A percentile compares a stretch with the other conserved stretches of the same genome.
These are phyloP conservation scores for Komagataella kurtzmanii DNA, from an alignment of 805 yeast species.

Conservation along the genomic window DNA sequence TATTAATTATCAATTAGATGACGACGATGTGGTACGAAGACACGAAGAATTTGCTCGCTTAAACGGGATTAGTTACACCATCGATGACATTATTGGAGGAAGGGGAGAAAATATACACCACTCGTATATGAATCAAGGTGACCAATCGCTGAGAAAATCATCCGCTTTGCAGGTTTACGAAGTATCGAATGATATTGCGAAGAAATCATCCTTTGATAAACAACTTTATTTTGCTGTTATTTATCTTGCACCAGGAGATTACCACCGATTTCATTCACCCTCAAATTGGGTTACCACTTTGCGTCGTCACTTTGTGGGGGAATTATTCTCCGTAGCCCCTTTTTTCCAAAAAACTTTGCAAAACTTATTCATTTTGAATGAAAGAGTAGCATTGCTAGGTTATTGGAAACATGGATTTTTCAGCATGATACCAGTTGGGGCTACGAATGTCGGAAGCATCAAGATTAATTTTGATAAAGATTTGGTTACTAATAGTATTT, in stretches of 20 bases:
- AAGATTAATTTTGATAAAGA: slow-evolving; percentile 85
- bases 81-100: slow-evolving; percentile 56
- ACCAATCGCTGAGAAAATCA: slow-evolving; percentile 30
- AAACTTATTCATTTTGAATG: slow-evolving; percentile 83
- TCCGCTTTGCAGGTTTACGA: slow-evolving; percentile 13
- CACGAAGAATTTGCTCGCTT: slow-evolving; percentile 67
- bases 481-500: slow-evolving; percentile 67
- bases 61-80: slow-evolving; percentile 60
- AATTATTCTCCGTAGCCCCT: slow-evolving; percentile 91
- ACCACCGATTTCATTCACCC: slow-evolving; percentile 95
- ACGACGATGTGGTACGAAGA: slow-evolving; percentile 25
- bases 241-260: slow-evolving; percentile 96
- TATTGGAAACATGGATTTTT: slow-evolving; percentile 96
- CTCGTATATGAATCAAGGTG: slow-evolving; percentile 54
- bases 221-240: slow-evolving; percentile 80
- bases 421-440: slow-evolving; percentile 98
- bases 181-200: slow-evolving; percentile 13
- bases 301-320: slow-evolving; percentile 93
- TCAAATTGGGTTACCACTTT: slow-evolving; percentile 89
- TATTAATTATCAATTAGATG: slow-evolving; percentile 27
- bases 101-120: slow-evolving; percentile 28
- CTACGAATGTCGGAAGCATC: slow-evolving; percentile 95
- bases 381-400: slow-evolving; percentile 89
- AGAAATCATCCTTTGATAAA: slow-evolving; percentile 20
- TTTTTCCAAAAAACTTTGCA: slow-evolving; percentile 81